These are phyloP conservation scores for Sclerospora graminicola DNA, from an alignment of 352 stramenopile species.

Conservation along the genomic window DNA sequence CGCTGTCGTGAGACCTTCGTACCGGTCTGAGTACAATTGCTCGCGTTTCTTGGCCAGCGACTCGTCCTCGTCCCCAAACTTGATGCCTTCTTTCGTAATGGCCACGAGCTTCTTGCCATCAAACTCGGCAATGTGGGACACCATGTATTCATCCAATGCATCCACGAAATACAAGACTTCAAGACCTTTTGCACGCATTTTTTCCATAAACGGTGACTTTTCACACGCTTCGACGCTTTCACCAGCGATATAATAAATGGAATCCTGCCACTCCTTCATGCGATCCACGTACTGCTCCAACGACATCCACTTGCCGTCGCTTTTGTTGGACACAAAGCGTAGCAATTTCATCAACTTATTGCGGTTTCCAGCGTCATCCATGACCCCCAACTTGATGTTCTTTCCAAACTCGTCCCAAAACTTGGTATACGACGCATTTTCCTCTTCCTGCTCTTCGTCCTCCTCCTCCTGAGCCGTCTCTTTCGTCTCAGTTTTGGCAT, in stretches of 20 bases:
- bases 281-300: slow-evolving; percentile 94
- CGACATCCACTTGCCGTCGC: slow-evolving; percentile 86
- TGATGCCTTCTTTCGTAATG: slow-evolving; percentile 97
- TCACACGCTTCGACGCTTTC: slow-evolving; percentile 88
- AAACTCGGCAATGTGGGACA: slow-evolving; percentile 91
- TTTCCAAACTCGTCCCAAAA: slow-evolving; percentile 98
- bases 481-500: slow-evolving; percentile 38
- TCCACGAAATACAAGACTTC: slow-evolving; percentile 99
- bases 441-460: slow-evolving; percentile 45
- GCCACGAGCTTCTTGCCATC: slow-evolving; percentile 94
- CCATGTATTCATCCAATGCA: slow-evolving; percentile 97
- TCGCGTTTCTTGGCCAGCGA: slow-evolving; percentile 90
- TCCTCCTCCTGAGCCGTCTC: slow-evolving; percentile 16
- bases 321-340: slow-evolving; percentile 94
- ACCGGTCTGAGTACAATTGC: slow-evolving; percentile 95
- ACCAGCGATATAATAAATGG: slow-evolving; percentile 98
- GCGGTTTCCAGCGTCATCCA: slow-evolving; percentile 95
- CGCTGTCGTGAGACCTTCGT: slow-evolving; percentile 91
- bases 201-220: slow-evolving; percentile 96
- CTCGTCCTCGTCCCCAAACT: slow-evolving; percentile 98
- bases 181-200: slow-evolving; percentile 93
- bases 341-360: slow-evolving; percentile 94
- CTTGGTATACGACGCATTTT: slow-evolving; percentile 90
- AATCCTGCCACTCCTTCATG: slow-evolving; percentile 99
- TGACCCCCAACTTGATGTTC: slow-evolving; percentile 98